A percentile compares a stretch with the other conserved stretches of the same genome.
Conservation (phyloP, 78 protist species). For the Ministeria vibrans region DNA sequence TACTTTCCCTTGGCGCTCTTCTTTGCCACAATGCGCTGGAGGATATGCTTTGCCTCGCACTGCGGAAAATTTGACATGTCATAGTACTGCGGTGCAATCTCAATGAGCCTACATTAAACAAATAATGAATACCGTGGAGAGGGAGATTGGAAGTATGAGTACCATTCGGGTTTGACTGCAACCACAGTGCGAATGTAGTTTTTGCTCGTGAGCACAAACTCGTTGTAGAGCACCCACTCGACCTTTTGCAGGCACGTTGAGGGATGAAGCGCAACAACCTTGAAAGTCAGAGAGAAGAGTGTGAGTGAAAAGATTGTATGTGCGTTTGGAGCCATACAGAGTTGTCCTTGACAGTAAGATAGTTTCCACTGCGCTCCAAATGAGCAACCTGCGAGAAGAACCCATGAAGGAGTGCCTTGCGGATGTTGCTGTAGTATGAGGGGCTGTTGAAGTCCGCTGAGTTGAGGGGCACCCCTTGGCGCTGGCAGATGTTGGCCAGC, state of each 20-base stretch:
- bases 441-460: conserved; percentile 24
- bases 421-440: conserved; percentile 83
- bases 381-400: conserved; percentile 97
- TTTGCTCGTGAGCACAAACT: conserved; percentile 92
- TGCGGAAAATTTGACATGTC: conserved; percentile 73
- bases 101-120: conserved; percentile 36
- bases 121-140: neutral
- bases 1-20: too few relatives aligned
- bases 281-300: too few relatives aligned
- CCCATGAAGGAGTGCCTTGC: conserved; percentile 81
- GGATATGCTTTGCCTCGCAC: conserved; percentile 44
- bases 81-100: conserved; percentile 80
- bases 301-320: too few relatives aligned
- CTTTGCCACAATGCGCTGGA: conserved; percentile 43
- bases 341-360: conserved; percentile 92
- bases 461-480: conserved; percentile 35
- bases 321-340: conserved; percentile 32
- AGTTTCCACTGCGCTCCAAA: conserved; percentile 86
- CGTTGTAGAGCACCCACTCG: conserved; percentile 94
- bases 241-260: conserved; percentile 87
- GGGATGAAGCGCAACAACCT: conserved; percentile 82
- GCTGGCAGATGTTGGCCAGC: conserved; percentile 72
- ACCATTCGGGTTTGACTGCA: conserved; percentile 83
- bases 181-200: conserved; percentile 92
- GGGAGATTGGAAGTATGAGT: neutral